These are phyloP conservation scores for Leccinum pellstonianum DNA, from an alignment of 768 basidiomycete species.

Conservation along the genomic window DNA sequence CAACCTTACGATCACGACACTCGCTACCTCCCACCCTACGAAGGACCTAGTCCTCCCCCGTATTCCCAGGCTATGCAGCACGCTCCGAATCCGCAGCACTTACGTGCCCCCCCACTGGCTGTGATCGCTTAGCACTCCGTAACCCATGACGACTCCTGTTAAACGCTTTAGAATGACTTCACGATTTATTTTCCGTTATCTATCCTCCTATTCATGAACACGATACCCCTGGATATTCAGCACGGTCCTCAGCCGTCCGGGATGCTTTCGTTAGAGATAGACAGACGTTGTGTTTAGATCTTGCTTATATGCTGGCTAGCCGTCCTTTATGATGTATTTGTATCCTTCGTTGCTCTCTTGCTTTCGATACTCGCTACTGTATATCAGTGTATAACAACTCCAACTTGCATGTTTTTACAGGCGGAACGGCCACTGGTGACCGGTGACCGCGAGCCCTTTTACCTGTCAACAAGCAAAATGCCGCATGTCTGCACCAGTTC, in stretches of 20 bases:
- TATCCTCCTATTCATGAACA: neutral
- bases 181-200: neutral
- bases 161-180: neutral
- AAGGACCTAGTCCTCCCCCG: constrained; percentile 12
- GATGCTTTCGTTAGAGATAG: neutral
- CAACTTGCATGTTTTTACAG: no score
- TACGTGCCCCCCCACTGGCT: constrained; percentile 1
- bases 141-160: neutral
- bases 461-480: neutral
- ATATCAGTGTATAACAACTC: neutral
- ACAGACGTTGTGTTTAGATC: neutral
- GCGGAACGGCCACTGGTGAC: no score
- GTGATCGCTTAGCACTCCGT: neutral
- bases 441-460: neutral
- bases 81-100: neutral
- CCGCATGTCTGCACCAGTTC: neutral
- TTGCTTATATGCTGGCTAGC: neutral
- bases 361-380: neutral
- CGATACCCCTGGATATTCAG: constrained; percentile 4
- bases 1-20: neutral
- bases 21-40: constrained; percentile 11
- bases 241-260: neutral
- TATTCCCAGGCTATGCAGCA: neutral
- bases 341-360: neutral
- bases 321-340: neutral